Base-by-base conservation (phyloP, 2,329 filamentous ascomycete species). In the Incumbomyces delicatus region DNA sequence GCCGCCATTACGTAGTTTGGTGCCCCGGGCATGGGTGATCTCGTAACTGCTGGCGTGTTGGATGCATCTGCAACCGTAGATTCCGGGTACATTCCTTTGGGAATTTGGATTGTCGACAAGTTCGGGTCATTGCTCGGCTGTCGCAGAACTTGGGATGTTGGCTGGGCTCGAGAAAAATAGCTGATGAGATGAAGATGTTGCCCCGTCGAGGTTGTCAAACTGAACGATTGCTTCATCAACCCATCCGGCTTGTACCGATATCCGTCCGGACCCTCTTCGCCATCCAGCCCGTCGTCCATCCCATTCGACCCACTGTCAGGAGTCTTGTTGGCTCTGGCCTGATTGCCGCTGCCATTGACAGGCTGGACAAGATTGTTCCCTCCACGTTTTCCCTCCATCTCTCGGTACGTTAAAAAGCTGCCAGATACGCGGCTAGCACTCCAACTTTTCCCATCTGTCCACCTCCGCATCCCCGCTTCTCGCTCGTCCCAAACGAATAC, bases 401-500 rank as follows among this genome's bases (percentile, higher is more conserved):
- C 92, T 33, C 92, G 78, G 62, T 98, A 98, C 6, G 92, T 96
- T 50, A 98, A 68, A 64, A 98, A 98, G 70, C 92, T 96, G 43
- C 92, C 92, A 0, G 90, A 96, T 1, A 98, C 92, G 52, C 92
- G 80, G 68, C 90, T 96, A 30, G 92, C 92, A 61, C 90, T 96
- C 92, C 92, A 98, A 31, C 90, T 96, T 66, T 98, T 98, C 47
- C 92, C 92, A 59, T 98, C 92, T 0, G 92, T 98, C 92, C 92
- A 98, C 66, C 92, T 76, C 60, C 92, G 78, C 92, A 98, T 98
- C 56, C 92, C 92, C 10, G 92, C 92, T 71, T 98, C 92, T 58
- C 90, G 76, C 72, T 98, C 92, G 65, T 98, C 92, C 92, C 92
- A 98, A n/a, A 98, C 92, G 60, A 96, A 98, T 2, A 98, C 90